Conservation (phyloP, 768 basidiomycete species). For the Naganishia randhawae region DNA sequence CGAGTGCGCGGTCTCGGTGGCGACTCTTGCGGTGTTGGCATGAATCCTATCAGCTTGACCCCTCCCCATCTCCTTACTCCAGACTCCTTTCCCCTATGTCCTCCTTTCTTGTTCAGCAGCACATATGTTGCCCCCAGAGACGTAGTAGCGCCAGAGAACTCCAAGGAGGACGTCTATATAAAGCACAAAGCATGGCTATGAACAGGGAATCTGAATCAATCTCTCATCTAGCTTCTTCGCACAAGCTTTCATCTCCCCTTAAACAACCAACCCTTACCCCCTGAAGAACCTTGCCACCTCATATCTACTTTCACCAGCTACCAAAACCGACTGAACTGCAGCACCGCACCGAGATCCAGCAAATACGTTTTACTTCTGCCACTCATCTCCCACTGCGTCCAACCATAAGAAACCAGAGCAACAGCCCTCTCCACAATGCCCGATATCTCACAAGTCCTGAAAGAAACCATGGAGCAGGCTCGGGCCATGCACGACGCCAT, state of each 20-base stretch:
- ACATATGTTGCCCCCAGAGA: neutral
- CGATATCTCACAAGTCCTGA: constrained; percentile 25
- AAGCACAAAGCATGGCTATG: neutral
- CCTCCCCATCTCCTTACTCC: neutral
- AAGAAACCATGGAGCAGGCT: constrained; percentile 23
- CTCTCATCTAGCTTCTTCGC: neutral
- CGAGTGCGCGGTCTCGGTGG: neutral
- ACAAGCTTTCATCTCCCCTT: neutral
- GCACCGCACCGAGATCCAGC: no score
- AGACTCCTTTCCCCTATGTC: constrained; percentile 5
- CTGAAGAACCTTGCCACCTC: neutral
- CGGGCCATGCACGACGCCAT: constrained; percentile 17
- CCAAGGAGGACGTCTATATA: neutral
- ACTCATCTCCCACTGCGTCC: neutral
- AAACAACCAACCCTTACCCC: neutral
- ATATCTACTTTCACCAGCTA: neutral
- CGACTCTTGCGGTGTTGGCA: neutral
- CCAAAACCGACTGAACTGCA: neutral
- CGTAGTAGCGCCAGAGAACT: neutral
- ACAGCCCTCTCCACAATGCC: constrained; percentile 16
- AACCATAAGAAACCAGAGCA: neutral
- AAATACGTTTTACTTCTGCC: no score
- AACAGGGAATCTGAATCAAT: neutral
- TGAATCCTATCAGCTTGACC: neutral
- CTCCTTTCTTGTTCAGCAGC: neutral